These are phyloP conservation scores for Clonostachys solani DNA, from an alignment of 2,329 filamentous ascomycete genomes.

Conservation along the genomic window DNA sequence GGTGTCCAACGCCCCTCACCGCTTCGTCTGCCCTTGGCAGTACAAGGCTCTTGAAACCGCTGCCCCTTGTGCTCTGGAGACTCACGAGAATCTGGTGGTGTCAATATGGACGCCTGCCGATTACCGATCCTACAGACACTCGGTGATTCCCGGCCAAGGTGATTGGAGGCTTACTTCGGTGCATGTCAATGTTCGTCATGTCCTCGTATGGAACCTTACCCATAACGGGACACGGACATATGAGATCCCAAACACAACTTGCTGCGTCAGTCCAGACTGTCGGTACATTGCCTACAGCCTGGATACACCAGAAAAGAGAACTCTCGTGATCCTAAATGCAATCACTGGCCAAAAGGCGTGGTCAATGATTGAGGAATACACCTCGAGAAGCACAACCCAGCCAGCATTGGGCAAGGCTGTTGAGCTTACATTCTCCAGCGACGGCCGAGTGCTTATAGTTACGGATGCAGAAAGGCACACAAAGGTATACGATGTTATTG, in stretches of 20 bases:
- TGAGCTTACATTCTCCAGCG: too few species aligned
- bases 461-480: too few species aligned
- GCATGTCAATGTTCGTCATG: slow-evolving; percentile 21
- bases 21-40: slow-evolving; percentile 27
- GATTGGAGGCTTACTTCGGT: slow-evolving; percentile 24
- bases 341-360: too few species aligned
- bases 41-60: slow-evolving; percentile 32
- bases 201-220: slow-evolving; percentile 33
- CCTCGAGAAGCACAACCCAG: too few species aligned
- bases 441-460: too few species aligned
- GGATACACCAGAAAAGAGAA: too few species aligned
- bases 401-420: too few species aligned
- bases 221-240: slow-evolving; percentile 29
- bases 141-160: slow-evolving; percentile 16
- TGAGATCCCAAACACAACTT: slow-evolving; percentile 28
- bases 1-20: slow-evolving; percentile 22
- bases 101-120: slow-evolving; percentile 34
- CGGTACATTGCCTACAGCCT: slow-evolving; percentile 31
- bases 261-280: slow-evolving; percentile 33
- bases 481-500: too few species aligned
- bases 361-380: too few species aligned
- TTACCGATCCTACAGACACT: slow-evolving; percentile 12
- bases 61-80: slow-evolving; percentile 25
- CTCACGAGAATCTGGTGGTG: slow-evolving; percentile 30
- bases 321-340: too few species aligned